Evolutionary conservation across 345 rosid species (phyloP).

Genomic region (Anacardium occidentale): DNA sequence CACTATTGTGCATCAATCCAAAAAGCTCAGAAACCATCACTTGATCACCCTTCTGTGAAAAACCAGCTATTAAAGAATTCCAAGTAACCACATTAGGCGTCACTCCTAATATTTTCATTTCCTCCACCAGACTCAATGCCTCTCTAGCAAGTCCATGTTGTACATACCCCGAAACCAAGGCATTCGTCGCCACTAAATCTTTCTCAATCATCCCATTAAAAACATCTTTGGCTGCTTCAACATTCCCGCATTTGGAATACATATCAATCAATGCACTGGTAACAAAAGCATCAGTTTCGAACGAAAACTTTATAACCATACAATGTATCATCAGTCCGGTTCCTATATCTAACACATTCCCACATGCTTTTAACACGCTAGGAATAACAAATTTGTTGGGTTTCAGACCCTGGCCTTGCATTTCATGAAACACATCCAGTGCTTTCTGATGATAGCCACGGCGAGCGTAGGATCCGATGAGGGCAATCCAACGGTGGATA

Average conservation of each 20-base stretch:
- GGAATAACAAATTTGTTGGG: slow-evolving; percentile 63
- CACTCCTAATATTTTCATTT: slow-evolving; percentile 36
- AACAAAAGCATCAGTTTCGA: slow-evolving; percentile 57
- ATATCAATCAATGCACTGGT: slow-evolving; percentile 67
- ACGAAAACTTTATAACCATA: slow-evolving; percentile 42
- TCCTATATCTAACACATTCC: slow-evolving; percentile 43
- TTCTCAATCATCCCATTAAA: slow-evolving; percentile 50
- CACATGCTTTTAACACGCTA: slow-evolving; percentile 71
- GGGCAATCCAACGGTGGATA: slow-evolving; percentile 45
- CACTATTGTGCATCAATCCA: slow-evolving; percentile 44
- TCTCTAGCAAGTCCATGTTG: slow-evolving; percentile 43
- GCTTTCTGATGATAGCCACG: slow-evolving; percentile 56
- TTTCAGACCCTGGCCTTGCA: slow-evolving; percentile 45
- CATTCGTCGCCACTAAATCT: slow-evolving; percentile 67
- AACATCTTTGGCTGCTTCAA: slow-evolving; percentile 44
- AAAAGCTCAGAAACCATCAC: slow-evolving; percentile 44
- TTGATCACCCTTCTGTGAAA: slow-evolving; percentile 55
- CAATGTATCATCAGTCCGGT: slow-evolving; percentile 59
- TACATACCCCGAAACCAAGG: slow-evolving; percentile 70
- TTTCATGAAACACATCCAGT: slow-evolving; percentile 41
- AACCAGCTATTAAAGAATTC: slow-evolving; percentile 65
- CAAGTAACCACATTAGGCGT: slow-evolving; percentile 67
- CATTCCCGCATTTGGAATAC: slow-evolving; percentile 64
- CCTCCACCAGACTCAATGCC: slow-evolving; percentile 52
- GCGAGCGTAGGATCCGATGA: slow-evolving; percentile 58